Evolutionary conservation across 2,329 filamentous ascomycete genomes (phyloP), one percentile per base, ranked within the genome.

Genomic region (Venturia carpophila): DNA sequence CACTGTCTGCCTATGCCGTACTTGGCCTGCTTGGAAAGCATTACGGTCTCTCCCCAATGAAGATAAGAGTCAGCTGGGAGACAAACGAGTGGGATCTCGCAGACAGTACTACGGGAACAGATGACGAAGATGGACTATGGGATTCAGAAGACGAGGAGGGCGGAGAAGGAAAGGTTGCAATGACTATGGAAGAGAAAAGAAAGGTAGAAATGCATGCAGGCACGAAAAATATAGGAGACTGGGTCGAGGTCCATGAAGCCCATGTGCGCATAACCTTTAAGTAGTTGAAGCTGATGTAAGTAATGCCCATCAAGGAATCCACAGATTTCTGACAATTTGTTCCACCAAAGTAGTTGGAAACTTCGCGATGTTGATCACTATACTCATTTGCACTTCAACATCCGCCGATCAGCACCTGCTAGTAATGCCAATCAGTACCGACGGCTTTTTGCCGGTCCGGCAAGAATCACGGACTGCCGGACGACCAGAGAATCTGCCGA

Each of bases 131-230:
- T 5, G 71, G 70, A n/a, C 71, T 70, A 65, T 78, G 75, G 74
- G 74, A 77, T 64, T 76, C 73, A 21, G 75, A 75, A 47, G 75
- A 79, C 52, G 77, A 78, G 41, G 75, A 74, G 37, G 71, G 75
- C 7, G 71, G 71, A 47, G 74, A 70, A 5, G 73, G 75, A 66
- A 65, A 69, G 30, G 63, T 67, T 60, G 43, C 67, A 68, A 7
- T 56, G 21, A 63, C 11, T 69, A 68, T 45, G 74, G 78, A 13
- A 85, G 82, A 0, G 82, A 85, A 68, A 92, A 89, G 81, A 81
- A 91, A 96, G 75, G 86, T 92, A 41, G 88, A 92, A 75, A 80
- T 97, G 64, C 83, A 83, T 65, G 88, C 93, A 70, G 89, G 91
- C 15, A 92, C 91, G 11, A 85, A 90, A 71, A 86, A 90, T 74